Evolutionary conservation across 2,329 filamentous ascomycete genomes (phyloP), one percentile per base, ranked within the genome.

Genomic region (Aspergillus sp.): DNA sequence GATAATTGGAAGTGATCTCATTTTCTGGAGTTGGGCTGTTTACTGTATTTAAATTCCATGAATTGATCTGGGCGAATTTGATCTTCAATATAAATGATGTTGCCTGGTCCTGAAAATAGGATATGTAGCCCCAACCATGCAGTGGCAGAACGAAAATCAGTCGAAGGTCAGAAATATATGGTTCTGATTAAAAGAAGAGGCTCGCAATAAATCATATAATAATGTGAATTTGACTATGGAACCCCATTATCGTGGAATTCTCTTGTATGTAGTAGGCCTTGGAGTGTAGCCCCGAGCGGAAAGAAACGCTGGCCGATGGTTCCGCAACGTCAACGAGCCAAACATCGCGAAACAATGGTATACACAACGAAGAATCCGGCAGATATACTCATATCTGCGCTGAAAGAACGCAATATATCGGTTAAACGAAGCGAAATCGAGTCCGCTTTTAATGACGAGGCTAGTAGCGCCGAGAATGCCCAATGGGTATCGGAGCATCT

Each of bases 401-500:
- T 67, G 19, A 64, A 60, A 45, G 62, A 63, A 30, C 61, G 61
- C 43, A 56, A 59, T 46, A 58, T 70, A 7, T 45, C 51, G 5
- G 48, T 56, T 15, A 63, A 61, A 46, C 56, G 54, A 13, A 59
- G 65, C 19, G 55, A 55, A 38, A 57, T 70, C 9, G 52, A 56
- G 25, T 55, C 56, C 2, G 61, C 60, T 22, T 56, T 70, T 27
- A 35, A 52, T 5, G 51, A 67, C 45, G 49, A 49, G 1, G 20
- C 33, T 12, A 45, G 47, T 17, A 51, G 45, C 22, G 30, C 41
- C n/a, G 46, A 53, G 10, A 62, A 60, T 50, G 51, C 50, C 33
- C 52, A 63, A 52, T 71, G 67, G 68, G 59, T 62, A 23, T 49
- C 53, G 7, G 59, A 60, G 32, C 58, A 70, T 53, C 52, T 71